Conservation (phyloP, 352 stramenopile species). For the Phytophthora idaei region DNA sequence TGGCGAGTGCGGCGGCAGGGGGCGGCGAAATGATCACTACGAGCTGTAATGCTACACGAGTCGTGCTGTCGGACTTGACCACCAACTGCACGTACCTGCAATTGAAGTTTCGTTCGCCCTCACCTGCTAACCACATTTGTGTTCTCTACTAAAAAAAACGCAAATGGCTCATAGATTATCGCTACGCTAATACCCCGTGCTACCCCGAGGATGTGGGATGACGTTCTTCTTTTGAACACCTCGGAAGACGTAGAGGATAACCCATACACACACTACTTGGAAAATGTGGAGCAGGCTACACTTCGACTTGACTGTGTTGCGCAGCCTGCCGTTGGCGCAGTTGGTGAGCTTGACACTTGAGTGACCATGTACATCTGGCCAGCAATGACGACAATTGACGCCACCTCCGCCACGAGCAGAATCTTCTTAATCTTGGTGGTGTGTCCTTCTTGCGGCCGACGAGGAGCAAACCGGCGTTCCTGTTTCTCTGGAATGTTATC, state of each 20-base stretch:
- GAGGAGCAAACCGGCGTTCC: conserved; percentile 13
- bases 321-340: conserved; percentile 35
- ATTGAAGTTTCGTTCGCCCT: neutral
- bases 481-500: conserved; percentile 15
- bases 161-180: conserved; percentile 15
- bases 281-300: conserved; percentile 35
- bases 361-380: conserved; percentile 29
- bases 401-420: conserved; percentile 26
- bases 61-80: neutral
- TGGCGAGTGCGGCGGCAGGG: no score
- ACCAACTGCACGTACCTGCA: conserved; percentile 2
- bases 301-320: conserved; percentile 18
- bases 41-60: no score
- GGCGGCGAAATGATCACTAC: conserved; percentile 19
- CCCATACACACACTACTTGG: conserved; percentile 34
- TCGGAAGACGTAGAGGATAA: conserved; percentile 35
- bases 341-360: conserved; percentile 8
- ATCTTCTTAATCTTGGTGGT: conserved; percentile 38
- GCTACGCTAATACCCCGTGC: conserved; percentile 14
- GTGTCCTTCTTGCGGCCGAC: conserved; percentile 26
- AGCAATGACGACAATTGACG: conserved; percentile 28
- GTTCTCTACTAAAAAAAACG: no score
- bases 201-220: conserved; percentile 20
- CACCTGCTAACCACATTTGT: neutral
- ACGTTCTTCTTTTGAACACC: conserved; percentile 38